Evolutionary conservation across 192 early-diverging fungal species (phyloP).

Genomic region (Backusella sp.): DNA sequence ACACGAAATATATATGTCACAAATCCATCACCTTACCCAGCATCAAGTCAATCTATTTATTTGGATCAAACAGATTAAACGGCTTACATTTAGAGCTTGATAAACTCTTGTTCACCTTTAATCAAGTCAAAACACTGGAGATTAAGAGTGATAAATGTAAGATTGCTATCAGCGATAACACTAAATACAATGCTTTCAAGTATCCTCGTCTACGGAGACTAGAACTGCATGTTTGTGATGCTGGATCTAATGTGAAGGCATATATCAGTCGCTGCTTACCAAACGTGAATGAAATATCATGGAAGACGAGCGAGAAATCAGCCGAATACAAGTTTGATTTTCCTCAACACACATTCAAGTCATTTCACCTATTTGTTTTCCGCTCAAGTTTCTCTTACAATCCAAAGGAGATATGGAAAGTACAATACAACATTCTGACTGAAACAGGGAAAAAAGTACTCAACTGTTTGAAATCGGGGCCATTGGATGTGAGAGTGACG

Average conservation of each 20-base stretch:
- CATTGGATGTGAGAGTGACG: not conserved
- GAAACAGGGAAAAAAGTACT: not conserved
- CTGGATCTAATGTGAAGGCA: not conserved
- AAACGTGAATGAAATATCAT: not conserved
- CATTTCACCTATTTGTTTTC: not conserved
- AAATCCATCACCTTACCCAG: not conserved
- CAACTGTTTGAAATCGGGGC: not conserved
- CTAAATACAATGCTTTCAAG: not conserved
- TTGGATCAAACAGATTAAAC: not conserved
- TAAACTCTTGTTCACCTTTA: not conserved
- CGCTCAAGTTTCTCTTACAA: not conserved
- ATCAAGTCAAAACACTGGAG: not conserved
- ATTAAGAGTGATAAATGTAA: not conserved
- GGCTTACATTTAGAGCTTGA: not conserved
- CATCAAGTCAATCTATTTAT: not conserved
- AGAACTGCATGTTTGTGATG: not conserved
- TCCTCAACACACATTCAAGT: not conserved
- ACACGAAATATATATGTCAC: not conserved
- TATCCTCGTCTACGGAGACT: not conserved
- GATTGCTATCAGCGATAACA: not conserved
- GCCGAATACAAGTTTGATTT: not conserved
- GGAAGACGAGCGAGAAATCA: not conserved
- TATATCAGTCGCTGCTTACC: not conserved
- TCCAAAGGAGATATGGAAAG: not conserved
- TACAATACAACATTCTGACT: not conserved